phyloP scores from a whole-genome alignment of 495 filamentous ascomycete genomes.

The Thermochaetoides thermophila region DNA sequence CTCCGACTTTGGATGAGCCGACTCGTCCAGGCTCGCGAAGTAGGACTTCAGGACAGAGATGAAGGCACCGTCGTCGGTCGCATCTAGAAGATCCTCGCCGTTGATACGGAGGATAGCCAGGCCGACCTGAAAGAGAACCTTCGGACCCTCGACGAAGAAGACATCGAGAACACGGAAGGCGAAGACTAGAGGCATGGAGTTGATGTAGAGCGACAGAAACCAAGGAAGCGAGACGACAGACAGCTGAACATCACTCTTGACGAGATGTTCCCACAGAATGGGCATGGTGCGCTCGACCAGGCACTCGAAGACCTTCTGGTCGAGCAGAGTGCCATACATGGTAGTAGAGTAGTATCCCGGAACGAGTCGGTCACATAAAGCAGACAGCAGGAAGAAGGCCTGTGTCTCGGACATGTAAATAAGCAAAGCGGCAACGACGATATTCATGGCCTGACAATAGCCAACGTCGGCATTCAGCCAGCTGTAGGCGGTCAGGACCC shows the following conservation, averaged over 20 bases:
- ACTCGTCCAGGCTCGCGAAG: constrained; percentile 85
- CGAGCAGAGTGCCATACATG: constrained; percentile 95
- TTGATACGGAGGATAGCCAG: constrained; percentile 94
- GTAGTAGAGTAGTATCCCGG: constrained; percentile 96
- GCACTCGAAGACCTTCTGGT: constrained; percentile 93
- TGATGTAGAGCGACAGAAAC: constrained; percentile 97
- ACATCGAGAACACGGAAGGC: constrained; percentile 93
- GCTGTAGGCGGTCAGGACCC: constrained; percentile 90
- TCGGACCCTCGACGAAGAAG: constrained; percentile 95
- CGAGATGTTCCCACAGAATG: constrained; percentile 91
- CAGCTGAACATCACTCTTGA: constrained; percentile 91
- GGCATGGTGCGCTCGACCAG: constrained; percentile 98
- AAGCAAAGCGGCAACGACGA: constrained; percentile 85
- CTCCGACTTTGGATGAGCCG: constrained; percentile 85
- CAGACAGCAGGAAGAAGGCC: constrained; percentile 86
- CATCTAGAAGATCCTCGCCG: constrained; percentile 91
- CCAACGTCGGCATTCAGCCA: constrained; percentile 92
- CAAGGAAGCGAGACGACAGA: constrained; percentile 95
- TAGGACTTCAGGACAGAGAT: constrained; percentile 93
- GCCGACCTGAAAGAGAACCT: constrained; percentile 92
- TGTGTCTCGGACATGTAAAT: constrained; percentile 98
- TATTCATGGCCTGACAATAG: constrained; percentile 99
- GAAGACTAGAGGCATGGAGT: constrained; percentile 96
- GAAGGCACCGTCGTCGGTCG: constrained; percentile 88
- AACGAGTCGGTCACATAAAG: constrained; percentile 81